These are phyloP conservation scores for Linnemannia hyalina DNA, from an alignment of 192 early-diverging fungal species.

Conservation along the genomic window DNA sequence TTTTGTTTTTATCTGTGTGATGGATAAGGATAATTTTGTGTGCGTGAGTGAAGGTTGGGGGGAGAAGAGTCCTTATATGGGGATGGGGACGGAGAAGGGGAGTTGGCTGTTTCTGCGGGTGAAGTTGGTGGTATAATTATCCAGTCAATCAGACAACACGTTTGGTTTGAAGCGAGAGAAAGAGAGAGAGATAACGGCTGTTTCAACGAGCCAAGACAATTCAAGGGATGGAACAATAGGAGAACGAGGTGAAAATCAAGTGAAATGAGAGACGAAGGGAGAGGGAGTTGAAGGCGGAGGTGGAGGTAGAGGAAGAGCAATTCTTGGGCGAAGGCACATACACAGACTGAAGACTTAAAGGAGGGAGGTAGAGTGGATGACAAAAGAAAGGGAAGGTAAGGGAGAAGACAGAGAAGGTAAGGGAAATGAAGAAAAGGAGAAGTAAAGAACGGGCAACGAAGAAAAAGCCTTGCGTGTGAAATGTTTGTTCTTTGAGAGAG, in stretches of 20 bases:
- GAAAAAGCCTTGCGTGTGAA: background rate
- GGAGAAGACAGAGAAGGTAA: background rate
- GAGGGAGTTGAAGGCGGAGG: background rate
- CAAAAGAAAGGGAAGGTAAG: background rate
- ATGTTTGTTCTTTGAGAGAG: background rate
- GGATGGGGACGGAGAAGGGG: background rate
- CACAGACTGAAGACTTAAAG: background rate
- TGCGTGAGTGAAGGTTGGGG: background rate
- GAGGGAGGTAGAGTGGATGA: background rate
- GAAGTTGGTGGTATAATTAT: background rate
- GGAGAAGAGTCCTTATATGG: background rate
- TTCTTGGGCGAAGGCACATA: background rate
- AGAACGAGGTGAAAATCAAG: background rate
- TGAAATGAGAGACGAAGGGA: background rate
- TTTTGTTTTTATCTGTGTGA: background rate
- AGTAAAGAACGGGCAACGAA: too few species aligned
- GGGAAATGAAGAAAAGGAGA: background rate
- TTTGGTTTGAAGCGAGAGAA: background rate
- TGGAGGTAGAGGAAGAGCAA: background rate
- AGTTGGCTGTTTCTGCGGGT: too few species aligned
- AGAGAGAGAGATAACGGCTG: background rate
- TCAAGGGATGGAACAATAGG: background rate
- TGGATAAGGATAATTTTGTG: background rate
- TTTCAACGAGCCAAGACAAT: constrained; percentile 8
- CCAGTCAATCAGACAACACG: background rate